Evolutionary conservation across 2,329 filamentous ascomycete genomes (phyloP), one percentile per base, ranked within the genome.

Genomic region (Lasiodiplodia theobromae): DNA sequence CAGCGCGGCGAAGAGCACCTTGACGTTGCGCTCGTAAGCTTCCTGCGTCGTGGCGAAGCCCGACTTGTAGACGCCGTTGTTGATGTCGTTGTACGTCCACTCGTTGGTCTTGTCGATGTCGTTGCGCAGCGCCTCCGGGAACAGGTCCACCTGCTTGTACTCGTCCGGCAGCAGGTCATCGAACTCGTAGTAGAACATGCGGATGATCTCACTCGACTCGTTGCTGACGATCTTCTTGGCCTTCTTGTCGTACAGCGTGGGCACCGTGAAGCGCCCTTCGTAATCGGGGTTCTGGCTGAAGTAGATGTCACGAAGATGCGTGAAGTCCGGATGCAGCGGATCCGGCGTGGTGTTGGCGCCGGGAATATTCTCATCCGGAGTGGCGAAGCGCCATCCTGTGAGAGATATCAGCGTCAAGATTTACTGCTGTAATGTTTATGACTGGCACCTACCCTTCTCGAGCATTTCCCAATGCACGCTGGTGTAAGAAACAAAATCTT

Each of bases 381-480:
- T 91, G 5, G 87, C 87, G 79, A 97, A 97, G 63, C 92, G 91
- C 94, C 94, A 97, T 70, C 94, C 90, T 89, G 60, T 18, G 44
- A 11, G n/a, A 23, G 31, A 21, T 40, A 16, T 71, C n/a, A 66
- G 51, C 14, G 38, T 52, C 4, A 4, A 18, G 31, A 10, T 3
- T 34, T 10, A 8, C 2, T 34, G 31, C 8, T 10, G 31, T 21
- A 6, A 10, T 21, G 18, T 3, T 47, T n/a, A 18, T 11, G 44
- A 47, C 4, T 28, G 10, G 44, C n/a, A 47, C 83, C 62, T 79
- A 86, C 88, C 90, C 82, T 83, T 88, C 76, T 83, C 89, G 70
- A 74, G 89, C 83, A 98, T 89, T 75, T 97, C 91, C 95, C 94
- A 98, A 81, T 97, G 94, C 66, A 97, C 94, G n/a, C 88, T 89